Base-by-base conservation (phyloP, 306 rosid species). In the Carpinus viminea region DNA sequence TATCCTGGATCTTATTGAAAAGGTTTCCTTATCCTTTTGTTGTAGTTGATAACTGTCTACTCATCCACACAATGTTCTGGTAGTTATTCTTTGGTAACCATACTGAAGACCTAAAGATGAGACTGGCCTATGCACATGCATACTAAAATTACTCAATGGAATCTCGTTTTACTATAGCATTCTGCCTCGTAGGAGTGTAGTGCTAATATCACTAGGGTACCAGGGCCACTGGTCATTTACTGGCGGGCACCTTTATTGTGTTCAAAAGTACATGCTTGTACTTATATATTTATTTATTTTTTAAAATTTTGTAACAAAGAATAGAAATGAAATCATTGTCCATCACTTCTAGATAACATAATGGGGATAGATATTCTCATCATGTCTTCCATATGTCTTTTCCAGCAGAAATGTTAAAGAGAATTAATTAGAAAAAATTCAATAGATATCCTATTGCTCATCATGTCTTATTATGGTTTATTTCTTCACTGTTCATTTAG, bases 1-100 rank as follows among this genome's bases (percentile, higher is more conserved):
- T 78, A 90, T 90, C 78, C 83, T 94, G 45, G 96, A 94, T 88
- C 97, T 94, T 83, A 90, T 92, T 74, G 98, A 94, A 88, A 41
- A 92, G 97, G 98, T 94, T 86, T 79, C 34, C 66, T 73, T 79
- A 74, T 59, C 54, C 75, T 71, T 38, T 71, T 38, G 76, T 72
- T 60, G 69, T 21, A 57, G 52, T 36, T 75, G 61, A 47, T 52
- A 59, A 72, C 70, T 80, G n/a, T 16, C 56, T 62, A 68, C 51
- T 60, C 41, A 3, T 43, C 50, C 60, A 75, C 53, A 2, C 47
- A 74, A 59, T 59, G 54, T 11, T 70, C 43, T 76, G 45, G 52
- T 74, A 18, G 60, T 52, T 77, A 59, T 47, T 66, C 70, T 56
- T 73, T 66, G 53, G 73, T 51, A 24, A 47, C 64, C 57, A 38